These are phyloP conservation scores for Kodamaea fukazawae DNA, from an alignment of 805 yeast species.

Conservation along the genomic window DNA sequence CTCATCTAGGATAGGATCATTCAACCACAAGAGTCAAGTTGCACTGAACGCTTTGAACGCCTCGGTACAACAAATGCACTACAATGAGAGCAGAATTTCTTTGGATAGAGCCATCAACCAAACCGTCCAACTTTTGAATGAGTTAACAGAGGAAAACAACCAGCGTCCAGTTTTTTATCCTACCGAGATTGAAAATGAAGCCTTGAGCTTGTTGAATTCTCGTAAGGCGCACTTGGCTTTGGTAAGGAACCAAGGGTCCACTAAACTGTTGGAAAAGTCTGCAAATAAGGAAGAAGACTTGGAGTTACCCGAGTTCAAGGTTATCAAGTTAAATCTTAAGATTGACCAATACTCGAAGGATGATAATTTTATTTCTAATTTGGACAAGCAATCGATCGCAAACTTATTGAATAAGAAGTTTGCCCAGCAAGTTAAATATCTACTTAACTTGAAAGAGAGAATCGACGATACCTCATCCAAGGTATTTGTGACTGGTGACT, in stretches of 20 bases:
- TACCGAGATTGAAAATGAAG: constrained; percentile 34
- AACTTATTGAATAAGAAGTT: constrained; percentile 69
- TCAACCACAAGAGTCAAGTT: background rate
- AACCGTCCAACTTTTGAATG: constrained; percentile 48
- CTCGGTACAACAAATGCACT: constrained; percentile 70
- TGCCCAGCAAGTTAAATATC: constrained; percentile 60
- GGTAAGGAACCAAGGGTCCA: constrained; percentile 35
- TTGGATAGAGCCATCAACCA: constrained; percentile 60
- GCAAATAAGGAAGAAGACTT: constrained; percentile 12
- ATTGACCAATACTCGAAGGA: constrained; percentile 30
- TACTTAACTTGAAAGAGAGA: constrained; percentile 70
- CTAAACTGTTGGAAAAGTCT: constrained; percentile 18
- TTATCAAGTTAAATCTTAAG: constrained; percentile 62
- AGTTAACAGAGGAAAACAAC: constrained; percentile 55
- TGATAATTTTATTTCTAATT: constrained; percentile 46
- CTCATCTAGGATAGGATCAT: constrained; percentile 1
- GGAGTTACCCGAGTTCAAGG: constrained; percentile 46
- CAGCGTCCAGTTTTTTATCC: constrained; percentile 65
- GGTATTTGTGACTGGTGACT: constrained; percentile 94
- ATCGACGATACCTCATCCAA: constrained; percentile 90
- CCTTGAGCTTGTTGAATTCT: constrained; percentile 43
- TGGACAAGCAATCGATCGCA: constrained; percentile 70
- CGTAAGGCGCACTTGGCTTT: constrained; percentile 53
- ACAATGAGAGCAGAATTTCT: constrained; percentile 66
- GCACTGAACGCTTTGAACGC: constrained; percentile 32